These are phyloP conservation scores for Candida ascalaphidarum DNA, from an alignment of 805 yeast species.

Conservation along the genomic window DNA sequence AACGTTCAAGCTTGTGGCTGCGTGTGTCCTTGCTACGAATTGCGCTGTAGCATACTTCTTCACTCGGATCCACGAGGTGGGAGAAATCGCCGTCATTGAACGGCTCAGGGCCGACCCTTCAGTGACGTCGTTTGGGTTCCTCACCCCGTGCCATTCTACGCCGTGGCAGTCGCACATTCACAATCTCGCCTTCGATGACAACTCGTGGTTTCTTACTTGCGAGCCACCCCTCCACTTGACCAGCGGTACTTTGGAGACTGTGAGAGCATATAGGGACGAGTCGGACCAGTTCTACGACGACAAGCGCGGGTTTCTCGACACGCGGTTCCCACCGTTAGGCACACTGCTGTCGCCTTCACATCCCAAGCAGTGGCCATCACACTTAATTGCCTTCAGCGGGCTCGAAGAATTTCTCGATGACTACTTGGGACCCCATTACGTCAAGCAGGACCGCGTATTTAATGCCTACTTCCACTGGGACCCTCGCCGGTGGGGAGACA, in stretches of 20 bases:
- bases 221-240: constrained; percentile 69
- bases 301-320: constrained; percentile 48
- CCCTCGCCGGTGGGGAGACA: constrained; percentile 66
- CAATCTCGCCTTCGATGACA: constrained; percentile 28
- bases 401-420: constrained; percentile 38
- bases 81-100: constrained; percentile 64
- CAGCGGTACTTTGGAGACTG: constrained; percentile 7
- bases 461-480: constrained; percentile 87
- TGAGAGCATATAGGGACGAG: constrained; percentile 64
- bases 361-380: constrained; percentile 52
- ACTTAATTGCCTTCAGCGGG: constrained; percentile 64
- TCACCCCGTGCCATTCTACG: constrained; percentile 96
- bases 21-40: constrained; percentile 22
- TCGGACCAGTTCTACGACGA: constrained; percentile 76
- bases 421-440: constrained; percentile 36
- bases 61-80: constrained; percentile 73
- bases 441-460: constrained; percentile 49
- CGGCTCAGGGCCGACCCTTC: constrained; percentile 35
- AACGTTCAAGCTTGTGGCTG: constrained; percentile 1
- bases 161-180: constrained; percentile 90
- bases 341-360: neutral
- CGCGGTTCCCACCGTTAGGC: constrained; percentile 37
- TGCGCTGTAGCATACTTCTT: constrained; percentile 39
- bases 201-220: constrained; percentile 76
- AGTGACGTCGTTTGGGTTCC: constrained; percentile 58